Evolutionary conservation across 176 grass and related monocot genomes (phyloP).

Genomic region (bread wheat (Triticum aestivum)): DNA sequence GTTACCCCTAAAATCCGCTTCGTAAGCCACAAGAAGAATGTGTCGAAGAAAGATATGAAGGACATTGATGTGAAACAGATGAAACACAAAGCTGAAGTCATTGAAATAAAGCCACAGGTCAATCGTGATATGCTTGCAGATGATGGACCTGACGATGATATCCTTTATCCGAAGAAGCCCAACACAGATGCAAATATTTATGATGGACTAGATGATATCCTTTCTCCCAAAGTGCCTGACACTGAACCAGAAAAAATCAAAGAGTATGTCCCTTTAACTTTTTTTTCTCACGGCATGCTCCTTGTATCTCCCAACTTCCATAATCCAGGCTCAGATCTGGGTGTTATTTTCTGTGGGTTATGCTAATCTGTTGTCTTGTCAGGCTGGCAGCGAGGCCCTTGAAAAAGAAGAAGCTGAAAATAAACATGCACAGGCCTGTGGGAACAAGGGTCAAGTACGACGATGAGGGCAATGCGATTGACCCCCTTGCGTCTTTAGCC

Average conservation of each 20-base stretch:
- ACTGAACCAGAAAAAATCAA: conserved; percentile 33
- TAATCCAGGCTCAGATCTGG: background rate
- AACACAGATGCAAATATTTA: conserved; percentile 18
- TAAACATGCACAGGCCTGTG: conserved; percentile 75
- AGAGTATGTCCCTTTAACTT: conserved; percentile 40
- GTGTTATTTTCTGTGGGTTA: conserved; percentile 1
- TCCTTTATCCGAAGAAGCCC: conserved; percentile 64
- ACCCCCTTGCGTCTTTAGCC: conserved; percentile 76
- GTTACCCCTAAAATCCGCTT: conserved; percentile 72
- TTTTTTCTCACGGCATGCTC: background rate
- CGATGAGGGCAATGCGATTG: conserved; percentile 69
- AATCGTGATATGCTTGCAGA: conserved; percentile 18
- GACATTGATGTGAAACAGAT: conserved; percentile 13
- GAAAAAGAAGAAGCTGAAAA: conserved; percentile 96
- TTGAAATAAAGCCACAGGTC: conserved; percentile 28
- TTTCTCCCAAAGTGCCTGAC: conserved; percentile 47
- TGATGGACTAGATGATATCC: conserved; percentile 44
- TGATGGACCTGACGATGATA: conserved; percentile 61
- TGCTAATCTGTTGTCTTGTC: conserved; percentile 13
- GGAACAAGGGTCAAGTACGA: conserved; percentile 89
- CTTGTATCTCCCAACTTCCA: conserved; percentile 15
- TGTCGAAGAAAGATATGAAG: conserved; percentile 15
- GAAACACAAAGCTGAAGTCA: conserved; percentile 27
- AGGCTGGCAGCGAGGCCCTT: conserved; percentile 49
- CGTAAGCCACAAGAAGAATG: conserved; percentile 55